Conservation (phyloP, 495 filamentous ascomycete species). For the Penicillium coprophilum region DNA sequence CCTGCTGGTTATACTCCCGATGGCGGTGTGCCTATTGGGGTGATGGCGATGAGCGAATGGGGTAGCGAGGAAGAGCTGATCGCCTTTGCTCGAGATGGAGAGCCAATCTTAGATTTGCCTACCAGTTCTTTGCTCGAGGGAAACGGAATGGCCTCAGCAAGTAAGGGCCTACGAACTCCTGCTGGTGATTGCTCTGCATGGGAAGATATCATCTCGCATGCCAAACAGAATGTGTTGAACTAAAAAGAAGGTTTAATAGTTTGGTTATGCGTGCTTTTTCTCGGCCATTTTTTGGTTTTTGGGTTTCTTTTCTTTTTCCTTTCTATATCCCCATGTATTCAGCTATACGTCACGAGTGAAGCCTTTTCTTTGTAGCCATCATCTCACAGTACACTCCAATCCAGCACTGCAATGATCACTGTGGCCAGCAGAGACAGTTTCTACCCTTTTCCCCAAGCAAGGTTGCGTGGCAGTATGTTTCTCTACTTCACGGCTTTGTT, state of each 20-base stretch:
- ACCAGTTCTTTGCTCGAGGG: conserved; percentile 5
- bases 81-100: conserved; percentile 68
- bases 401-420: not conserved
- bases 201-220: conserved; percentile 41
- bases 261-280: not conserved
- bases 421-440: not conserved
- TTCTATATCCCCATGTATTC: not conserved
- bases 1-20: conserved; percentile 70
- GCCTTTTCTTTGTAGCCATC: not conserved
- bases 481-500: no score
- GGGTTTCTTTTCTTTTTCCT: not conserved
- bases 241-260: not conserved
- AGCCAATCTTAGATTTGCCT: conserved; percentile 49
- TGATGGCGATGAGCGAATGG: conserved; percentile 92
- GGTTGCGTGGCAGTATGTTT: not conserved
- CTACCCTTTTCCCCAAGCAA: not conserved
- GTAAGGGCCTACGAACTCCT: conserved; percentile 28
- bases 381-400: not conserved
- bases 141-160: not conserved
- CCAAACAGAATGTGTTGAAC: conserved; percentile 12
- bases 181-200: conserved; percentile 25
- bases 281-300: no score
- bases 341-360: not conserved
- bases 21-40: conserved; percentile 67
- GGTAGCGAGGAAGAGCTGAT: conserved; percentile 78